Evolutionary conservation across 2,329 filamentous ascomycete genomes (phyloP).

Genomic region (Malbranchea cinnamomea): DNA sequence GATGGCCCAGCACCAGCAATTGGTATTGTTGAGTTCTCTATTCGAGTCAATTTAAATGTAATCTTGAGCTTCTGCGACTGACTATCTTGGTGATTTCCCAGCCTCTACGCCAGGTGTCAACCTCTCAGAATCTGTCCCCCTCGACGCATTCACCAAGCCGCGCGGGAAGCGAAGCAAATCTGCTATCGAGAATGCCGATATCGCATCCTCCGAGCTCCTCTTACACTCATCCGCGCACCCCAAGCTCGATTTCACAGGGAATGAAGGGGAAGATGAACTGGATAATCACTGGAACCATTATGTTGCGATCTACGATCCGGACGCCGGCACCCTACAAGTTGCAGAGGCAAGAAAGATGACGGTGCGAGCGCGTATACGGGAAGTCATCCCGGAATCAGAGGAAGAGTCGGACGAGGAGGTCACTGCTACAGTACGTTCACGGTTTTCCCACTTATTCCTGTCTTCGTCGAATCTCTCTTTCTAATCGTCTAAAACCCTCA

Average conservation of each 20-base stretch:
- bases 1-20: conserved; percentile 35
- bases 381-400: conserved; percentile 12
- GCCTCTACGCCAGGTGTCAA: conserved; percentile 15
- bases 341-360: conserved; percentile 39
- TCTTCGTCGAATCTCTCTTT: background rate
- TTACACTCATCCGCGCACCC: conserved; percentile 47
- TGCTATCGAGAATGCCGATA: conserved; percentile 20
- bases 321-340: conserved; percentile 37
- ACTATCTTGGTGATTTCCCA: conserved; percentile 7
- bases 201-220: conserved; percentile 35
- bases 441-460: conserved; percentile 8
- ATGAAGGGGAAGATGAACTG: conserved; percentile 33
- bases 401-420: conserved; percentile 15
- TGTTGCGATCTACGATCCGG: conserved; percentile 44
- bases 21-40: conserved; percentile 20
- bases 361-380: conserved; percentile 34
- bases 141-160: conserved; percentile 32
- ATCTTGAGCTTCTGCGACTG: background rate
- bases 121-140: conserved; percentile 19
- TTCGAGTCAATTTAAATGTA: background rate
- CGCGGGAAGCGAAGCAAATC: conserved; percentile 25
- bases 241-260: conserved; percentile 44
- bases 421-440: conserved; percentile 3
- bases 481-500: background rate
- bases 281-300: conserved; percentile 45